Evolutionary conservation across 2,329 filamentous ascomycete genomes (phyloP), one percentile per base, ranked within the genome.

Genomic region (Cadophora luteo-olivacea): DNA sequence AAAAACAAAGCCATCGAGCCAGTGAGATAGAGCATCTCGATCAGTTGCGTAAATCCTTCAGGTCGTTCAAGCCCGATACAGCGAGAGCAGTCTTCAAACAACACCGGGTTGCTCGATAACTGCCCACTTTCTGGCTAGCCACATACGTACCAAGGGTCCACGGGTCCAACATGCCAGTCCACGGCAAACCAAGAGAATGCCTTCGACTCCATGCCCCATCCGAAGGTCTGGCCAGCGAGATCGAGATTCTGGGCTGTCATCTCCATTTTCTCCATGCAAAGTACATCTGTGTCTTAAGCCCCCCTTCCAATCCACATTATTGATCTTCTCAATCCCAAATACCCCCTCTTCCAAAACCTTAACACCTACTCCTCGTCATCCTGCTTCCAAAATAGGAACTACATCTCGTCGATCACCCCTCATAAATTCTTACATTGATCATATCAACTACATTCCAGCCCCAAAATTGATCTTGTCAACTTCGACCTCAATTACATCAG

Each of bases 41-140:
- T 24, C 33, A 24, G 19, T 25, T 38, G 32, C 16, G 7, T 24
- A 33, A 19, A 29, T 29, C 29, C 29, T 3, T 29, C 29, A 29
- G n/a, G n/a, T 33, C 5, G 8, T n/a, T n/a, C 8, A n/a, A 41
- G 8, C 33, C 12, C 12, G 12, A 16, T 22, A 19, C 29, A n/a
- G 33, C n/a, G 9, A 12, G 32, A 4, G 22, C 8, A 38, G 6
- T 38, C 14, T 38, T 25, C 33, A 38, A 58, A 24, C 32, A 19
- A n/a, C 55, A 58, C 33, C n/a, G n/a, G 33, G n/a, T 58, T 36
- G 29, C 54, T 57, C 29, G 3, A 57, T n/a, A 24, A 41, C 55
- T 60, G 55, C 55, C 55, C 55, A 60, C 57, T 41, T 60, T 60
- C 36, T 55, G 29, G 36, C 33, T 22, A 60, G 57, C 57, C 57